Percentiles rank a stretch among this genome's conserved stretches.
Conservation (phyloP, 2,329 filamentous ascomycete genomes). For the Balansia obtecta region DNA sequence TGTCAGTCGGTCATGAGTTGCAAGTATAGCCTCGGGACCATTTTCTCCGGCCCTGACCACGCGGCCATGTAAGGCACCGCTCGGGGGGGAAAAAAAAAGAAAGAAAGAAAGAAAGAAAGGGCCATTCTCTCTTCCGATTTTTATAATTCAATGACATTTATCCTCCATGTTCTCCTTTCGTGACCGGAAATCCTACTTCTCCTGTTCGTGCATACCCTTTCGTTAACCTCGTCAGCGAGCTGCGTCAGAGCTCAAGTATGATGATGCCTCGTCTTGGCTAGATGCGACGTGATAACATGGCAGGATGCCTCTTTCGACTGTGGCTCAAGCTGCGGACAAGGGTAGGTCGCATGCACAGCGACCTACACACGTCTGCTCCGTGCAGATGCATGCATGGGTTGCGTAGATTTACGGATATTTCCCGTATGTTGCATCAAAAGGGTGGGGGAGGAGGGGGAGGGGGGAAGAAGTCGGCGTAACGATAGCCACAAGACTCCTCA, state of each 20-base stretch:
- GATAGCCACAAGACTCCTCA: background rate
- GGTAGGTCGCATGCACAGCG: background rate
- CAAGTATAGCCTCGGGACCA: conserved; percentile 7
- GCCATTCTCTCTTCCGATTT: conserved; percentile 7
- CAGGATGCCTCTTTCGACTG: background rate
- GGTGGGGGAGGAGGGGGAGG: no score
- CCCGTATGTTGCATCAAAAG: background rate
- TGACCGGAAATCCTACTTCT: conserved; percentile 1
- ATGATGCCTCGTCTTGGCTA: background rate
- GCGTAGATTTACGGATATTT: background rate
- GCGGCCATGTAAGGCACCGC: conserved; percentile 19
- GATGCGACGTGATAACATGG: background rate
- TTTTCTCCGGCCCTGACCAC: conserved; percentile 12
- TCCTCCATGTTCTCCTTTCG: background rate
- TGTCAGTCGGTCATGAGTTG: conserved; percentile 16
- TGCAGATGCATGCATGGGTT: background rate
- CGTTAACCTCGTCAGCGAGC: background rate
- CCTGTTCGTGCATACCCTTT: conserved; percentile 5
- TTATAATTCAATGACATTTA: background rate
- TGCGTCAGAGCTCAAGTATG: background rate
- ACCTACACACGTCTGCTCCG: background rate
- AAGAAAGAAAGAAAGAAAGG: background rate
- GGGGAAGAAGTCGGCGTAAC: background rate
- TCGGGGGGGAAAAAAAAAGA: background rate
- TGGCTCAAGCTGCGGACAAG: background rate